Conservation (phyloP, 352 stramenopile species). For the Phytophthora ramorum region DNA sequence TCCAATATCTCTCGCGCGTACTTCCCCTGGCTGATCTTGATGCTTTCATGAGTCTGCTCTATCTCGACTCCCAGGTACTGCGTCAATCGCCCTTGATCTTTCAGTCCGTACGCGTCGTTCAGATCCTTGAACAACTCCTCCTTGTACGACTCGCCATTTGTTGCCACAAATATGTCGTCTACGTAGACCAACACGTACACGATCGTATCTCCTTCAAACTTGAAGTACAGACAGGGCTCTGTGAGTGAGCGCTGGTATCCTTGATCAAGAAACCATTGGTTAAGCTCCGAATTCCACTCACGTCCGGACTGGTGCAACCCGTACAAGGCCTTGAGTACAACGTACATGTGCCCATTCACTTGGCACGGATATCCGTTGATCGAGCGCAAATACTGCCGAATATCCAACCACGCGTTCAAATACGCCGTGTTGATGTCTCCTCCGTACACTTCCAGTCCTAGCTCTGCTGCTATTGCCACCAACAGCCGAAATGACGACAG, state of each 20-base stretch:
- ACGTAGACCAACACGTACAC: conserved; percentile 14
- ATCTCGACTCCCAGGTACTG: too few relatives aligned
- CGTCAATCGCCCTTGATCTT: conserved; percentile 9
- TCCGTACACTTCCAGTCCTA: conserved; percentile 1
- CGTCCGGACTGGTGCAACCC: conserved; percentile 6
- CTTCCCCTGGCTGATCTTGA: conserved; percentile 3
- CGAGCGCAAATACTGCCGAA: neutral
- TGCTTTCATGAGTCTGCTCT: neutral
- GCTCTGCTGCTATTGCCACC: conserved; percentile 4
- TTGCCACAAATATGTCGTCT: conserved; percentile 10
- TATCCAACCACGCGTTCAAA: conserved; percentile 11
- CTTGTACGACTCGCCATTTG: conserved; percentile 11
- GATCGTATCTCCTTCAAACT: neutral
- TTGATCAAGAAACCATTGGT: neutral
- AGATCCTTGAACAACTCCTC: conserved; percentile 7
- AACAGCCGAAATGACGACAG: conserved; percentile 12
- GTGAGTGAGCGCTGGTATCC: neutral
- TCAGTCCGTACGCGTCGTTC: conserved; percentile 5
- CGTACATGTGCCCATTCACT: conserved; percentile 5
- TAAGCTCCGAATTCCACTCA: conserved; percentile 10
- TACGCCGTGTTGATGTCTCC: conserved; percentile 22
- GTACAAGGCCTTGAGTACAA: conserved; percentile 5
- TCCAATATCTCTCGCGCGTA: conserved; percentile 6
- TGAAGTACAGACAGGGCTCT: conserved; percentile 12
- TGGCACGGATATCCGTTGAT: conserved; percentile 4